Evolutionary conservation across 2,329 filamentous ascomycete species (phyloP).

Genomic region (Sporothrix mexicana): DNA sequence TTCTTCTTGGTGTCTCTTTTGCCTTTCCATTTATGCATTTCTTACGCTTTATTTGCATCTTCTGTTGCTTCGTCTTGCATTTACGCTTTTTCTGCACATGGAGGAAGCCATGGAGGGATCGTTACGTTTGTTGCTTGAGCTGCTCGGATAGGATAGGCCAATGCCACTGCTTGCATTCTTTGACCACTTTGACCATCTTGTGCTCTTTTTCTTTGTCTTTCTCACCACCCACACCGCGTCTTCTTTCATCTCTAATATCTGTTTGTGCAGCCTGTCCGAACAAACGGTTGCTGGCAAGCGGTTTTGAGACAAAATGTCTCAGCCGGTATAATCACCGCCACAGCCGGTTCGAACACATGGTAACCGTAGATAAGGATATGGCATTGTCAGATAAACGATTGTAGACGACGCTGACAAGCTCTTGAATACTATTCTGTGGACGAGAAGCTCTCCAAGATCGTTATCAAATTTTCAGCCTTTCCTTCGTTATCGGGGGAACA

Average conservation of each 20-base stretch:
- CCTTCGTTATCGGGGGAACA: slow-evolving; percentile 27
- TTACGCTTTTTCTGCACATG: slow-evolving; percentile 10
- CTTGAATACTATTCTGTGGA: not conserved
- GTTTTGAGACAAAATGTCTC: slow-evolving; percentile 26
- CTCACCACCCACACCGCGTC: not conserved
- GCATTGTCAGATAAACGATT: not conserved
- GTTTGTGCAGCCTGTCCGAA: slow-evolving; percentile 7
- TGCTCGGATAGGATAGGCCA: slow-evolving; percentile 19
- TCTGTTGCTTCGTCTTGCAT: slow-evolving; percentile 11
- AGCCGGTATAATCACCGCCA: slow-evolving; percentile 9
- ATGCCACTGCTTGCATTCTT: slow-evolving; percentile 19
- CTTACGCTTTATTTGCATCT: not conserved
- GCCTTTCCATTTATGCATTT: not conserved
- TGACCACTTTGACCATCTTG: not conserved
- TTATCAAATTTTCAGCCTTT: not conserved
- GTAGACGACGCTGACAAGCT: not conserved
- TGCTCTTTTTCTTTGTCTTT: not conserved
- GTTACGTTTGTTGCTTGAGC: slow-evolving; percentile 15
- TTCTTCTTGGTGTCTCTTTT: not conserved
- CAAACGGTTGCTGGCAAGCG: not conserved
- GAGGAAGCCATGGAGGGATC: not conserved
- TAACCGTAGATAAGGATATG: not conserved
- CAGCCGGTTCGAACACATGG: not conserved
- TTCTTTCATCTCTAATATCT: slow-evolving; percentile 3
- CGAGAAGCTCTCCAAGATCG: not conserved